Evolutionary conservation across 1,284 basidiomycete genomes (phyloP).

Genomic region (Peniophora sp.): DNA sequence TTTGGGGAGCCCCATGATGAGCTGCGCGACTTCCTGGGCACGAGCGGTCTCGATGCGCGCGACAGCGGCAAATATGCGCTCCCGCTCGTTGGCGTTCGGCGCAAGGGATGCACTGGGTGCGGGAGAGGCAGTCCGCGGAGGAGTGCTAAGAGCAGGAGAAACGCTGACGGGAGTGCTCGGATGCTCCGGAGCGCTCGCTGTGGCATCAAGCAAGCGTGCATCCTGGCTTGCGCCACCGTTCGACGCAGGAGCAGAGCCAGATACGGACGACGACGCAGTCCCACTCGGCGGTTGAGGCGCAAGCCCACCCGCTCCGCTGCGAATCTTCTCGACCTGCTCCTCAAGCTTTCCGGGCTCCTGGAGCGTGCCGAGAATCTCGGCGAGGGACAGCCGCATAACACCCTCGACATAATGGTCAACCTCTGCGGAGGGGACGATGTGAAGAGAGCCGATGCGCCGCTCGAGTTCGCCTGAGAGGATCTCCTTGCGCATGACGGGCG

Average conservation of each 20-base stretch:
- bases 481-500: constrained; percentile 77
- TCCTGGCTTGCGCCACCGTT: constrained; percentile 19
- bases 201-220: constrained; percentile 56
- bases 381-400: constrained; percentile 60
- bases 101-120: constrained; percentile 54
- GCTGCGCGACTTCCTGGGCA: constrained; percentile 60
- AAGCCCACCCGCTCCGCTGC: constrained; percentile 28
- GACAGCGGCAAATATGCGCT: constrained; percentile 67
- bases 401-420: constrained; percentile 61
- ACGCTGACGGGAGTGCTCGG: constrained; percentile 76
- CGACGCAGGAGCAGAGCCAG: constrained; percentile 11
- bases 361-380: constrained; percentile 68
- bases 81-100: constrained; percentile 56
- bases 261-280: constrained; percentile 34
- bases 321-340: constrained; percentile 47
- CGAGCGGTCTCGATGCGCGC: constrained; percentile 49
- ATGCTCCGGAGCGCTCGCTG: constrained; percentile 76
- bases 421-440: constrained; percentile 42
- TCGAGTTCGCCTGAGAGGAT: constrained; percentile 76
- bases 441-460: constrained; percentile 58
- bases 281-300: constrained; percentile 30
- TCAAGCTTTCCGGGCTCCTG: constrained; percentile 60
- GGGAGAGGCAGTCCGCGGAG: constrained; percentile 74
- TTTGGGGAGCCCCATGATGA: constrained; percentile 80
- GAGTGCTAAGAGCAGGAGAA: constrained; percentile 62